Percentiles rank a stretch among this genome's conserved stretches.
Evolutionary conservation across 495 filamentous ascomycete species (phyloP).

Genomic region (Daldinia bambusicola): DNA sequence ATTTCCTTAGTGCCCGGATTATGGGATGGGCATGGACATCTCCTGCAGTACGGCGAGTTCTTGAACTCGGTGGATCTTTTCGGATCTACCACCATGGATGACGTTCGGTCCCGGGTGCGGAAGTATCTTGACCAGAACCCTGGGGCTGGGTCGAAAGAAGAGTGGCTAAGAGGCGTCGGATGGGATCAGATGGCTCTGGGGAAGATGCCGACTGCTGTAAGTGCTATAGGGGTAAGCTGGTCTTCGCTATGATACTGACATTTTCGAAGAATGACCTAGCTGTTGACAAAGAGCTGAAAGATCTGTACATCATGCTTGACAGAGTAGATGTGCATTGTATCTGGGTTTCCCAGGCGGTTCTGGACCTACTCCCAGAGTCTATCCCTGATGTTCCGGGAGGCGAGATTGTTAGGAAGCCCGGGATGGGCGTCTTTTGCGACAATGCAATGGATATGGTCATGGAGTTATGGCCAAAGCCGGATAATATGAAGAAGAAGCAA

Average conservation of each 20-base stretch:
- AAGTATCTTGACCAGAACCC: constrained; percentile 57
- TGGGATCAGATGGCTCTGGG: constrained; percentile 73
- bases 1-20: constrained; percentile 61
- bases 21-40: constrained; percentile 73
- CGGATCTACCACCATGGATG: constrained; percentile 60
- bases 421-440: constrained; percentile 74
- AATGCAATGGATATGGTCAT: constrained; percentile 72
- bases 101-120: constrained; percentile 59
- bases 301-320: constrained; percentile 71
- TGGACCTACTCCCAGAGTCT: constrained; percentile 62
- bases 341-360: constrained; percentile 68
- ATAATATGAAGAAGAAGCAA: constrained; percentile 55
- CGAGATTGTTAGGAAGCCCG: constrained; percentile 64
- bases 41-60: constrained; percentile 72
- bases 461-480: constrained; percentile 64
- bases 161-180: constrained; percentile 70
- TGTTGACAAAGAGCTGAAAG: constrained; percentile 59
- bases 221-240: constrained; percentile 39
- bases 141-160: constrained; percentile 53
- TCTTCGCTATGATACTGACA: constrained; percentile 36
- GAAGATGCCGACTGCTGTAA: constrained; percentile 68
- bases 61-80: constrained; percentile 69
- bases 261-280: constrained; percentile 58
- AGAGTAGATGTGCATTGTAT: constrained; percentile 73
- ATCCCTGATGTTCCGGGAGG: constrained; percentile 67